Base-by-base conservation (phyloP, 345 rosid genomes). In the Erodium maritimum region DNA sequence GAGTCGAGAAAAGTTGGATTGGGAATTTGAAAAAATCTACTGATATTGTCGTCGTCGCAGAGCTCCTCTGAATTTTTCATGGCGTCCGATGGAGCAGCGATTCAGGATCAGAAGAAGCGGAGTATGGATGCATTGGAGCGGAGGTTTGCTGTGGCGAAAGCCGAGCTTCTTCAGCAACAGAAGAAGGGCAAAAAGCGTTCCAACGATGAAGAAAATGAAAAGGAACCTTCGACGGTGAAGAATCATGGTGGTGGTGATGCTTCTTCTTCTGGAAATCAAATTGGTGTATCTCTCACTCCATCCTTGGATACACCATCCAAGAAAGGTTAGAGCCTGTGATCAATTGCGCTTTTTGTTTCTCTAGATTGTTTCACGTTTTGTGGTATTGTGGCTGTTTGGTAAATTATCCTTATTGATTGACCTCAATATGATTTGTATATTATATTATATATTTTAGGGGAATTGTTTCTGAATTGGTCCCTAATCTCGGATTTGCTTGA, bases 111-210 rank as follows among this genome's bases (percentile, higher is more conserved):
- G 65, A 77, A 69, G 58, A 73, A 71, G 50, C 75, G 79, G 13
- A 62, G 82, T 22, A 64, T 79, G 75, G 85, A 79, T 34, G 91
- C 89, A 3, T 61, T 87, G 50, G 82, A 84, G 64, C 67, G 81
- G 60, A 71, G 91, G n/a, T n/a, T n/a, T n/a, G n/a, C n/a, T n/a
- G n/a, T n/a, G n/a, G n/a, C n/a, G n/a, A n/a, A n/a, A n/a, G n/a
- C n/a, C n/a, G n/a, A n/a, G n/a, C n/a, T n/a, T n/a, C n/a, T n/a
- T n/a, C n/a, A n/a, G n/a, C n/a, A n/a, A n/a, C n/a, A n/a, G n/a
- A n/a, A n/a, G n/a, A n/a, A n/a, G n/a, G n/a, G n/a, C n/a, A n/a
- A n/a, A n/a, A n/a, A n/a, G n/a, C n/a, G n/a, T n/a, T n/a, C n/a
- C n/a, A n/a, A n/a, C n/a, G n/a, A n/a, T n/a, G n/a, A n/a, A n/a